Conservation (phyloP, 306 rosid species). For the Cucurbita argyrosperma region DNA sequence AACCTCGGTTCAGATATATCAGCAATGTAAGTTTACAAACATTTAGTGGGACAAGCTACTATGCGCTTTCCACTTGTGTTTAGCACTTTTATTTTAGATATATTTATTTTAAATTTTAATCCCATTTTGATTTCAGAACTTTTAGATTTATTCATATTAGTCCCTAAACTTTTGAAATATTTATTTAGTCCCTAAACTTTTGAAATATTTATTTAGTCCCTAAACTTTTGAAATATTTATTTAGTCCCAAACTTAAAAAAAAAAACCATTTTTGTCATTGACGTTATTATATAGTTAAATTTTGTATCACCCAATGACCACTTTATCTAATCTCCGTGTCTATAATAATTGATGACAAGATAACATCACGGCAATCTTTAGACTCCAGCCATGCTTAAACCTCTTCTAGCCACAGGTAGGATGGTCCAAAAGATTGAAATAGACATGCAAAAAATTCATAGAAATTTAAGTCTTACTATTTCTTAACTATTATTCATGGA, state of each 20-base stretch:
- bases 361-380: background rate
- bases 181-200: background rate
- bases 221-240: background rate
- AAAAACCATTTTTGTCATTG: background rate
- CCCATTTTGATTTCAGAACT: background rate
- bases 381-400: background rate
- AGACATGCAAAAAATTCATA: background rate
- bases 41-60: constrained; percentile 2
- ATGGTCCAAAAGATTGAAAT: background rate
- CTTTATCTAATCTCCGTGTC: background rate
- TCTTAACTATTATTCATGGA: background rate
- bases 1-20: constrained; percentile 53
- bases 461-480: background rate
- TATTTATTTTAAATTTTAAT: background rate
- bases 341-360: background rate
- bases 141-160: too few relatives aligned
- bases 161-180: background rate
- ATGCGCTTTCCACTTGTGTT: background rate
- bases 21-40: constrained; percentile 39
- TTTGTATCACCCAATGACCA: too few relatives aligned
- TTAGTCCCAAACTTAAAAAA: background rate
- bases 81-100: background rate
- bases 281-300: background rate
- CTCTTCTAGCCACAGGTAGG: background rate
- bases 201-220: background rate